Conservation (phyloP, 306 rosid genomes). For the Sicyos edulis region DNA sequence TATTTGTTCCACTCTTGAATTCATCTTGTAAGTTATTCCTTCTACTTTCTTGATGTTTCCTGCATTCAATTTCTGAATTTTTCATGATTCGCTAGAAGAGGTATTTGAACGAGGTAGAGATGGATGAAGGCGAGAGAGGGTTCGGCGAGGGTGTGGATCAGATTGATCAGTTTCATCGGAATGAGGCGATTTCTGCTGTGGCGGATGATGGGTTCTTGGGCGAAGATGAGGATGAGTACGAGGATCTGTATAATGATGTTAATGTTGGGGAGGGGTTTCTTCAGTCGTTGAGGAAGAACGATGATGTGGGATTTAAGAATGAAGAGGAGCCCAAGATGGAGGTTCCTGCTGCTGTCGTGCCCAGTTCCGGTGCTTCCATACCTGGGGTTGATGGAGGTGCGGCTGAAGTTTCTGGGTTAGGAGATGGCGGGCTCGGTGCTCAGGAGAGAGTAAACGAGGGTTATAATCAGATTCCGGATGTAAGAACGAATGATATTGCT, state of each 20-base stretch:
- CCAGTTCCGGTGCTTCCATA: conserved; percentile 33
- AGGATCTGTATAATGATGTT: conserved; percentile 93
- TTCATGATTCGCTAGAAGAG: not conserved
- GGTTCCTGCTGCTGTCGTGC: conserved; percentile 21
- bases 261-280: conserved; percentile 90
- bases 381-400: conserved; percentile 50
- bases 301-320: conserved; percentile 47
- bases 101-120: conserved; percentile 13
- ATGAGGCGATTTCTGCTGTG: conserved; percentile 94
- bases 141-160: conserved; percentile 63
- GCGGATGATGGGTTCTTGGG: conserved; percentile 79
- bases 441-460: conserved; percentile 39
- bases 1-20: not conserved
- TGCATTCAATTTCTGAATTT: conserved; percentile 1
- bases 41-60: not conserved
- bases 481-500: conserved; percentile 50
- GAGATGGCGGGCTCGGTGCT: conserved; percentile 39
- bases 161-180: conserved; percentile 86
- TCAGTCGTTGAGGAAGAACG: conserved; percentile 70
- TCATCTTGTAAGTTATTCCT: not conserved
- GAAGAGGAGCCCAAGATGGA: conserved; percentile 54
- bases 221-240: conserved; percentile 91
- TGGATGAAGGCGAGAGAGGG: conserved; percentile 72
- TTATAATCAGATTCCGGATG: conserved; percentile 54
- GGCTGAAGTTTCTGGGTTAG: conserved; percentile 21